Percentiles rank a stretch among this genome's conserved stretches.
phyloP scores from a whole-genome alignment of 805 yeast species.

The Candida sakaeoensis region DNA sequence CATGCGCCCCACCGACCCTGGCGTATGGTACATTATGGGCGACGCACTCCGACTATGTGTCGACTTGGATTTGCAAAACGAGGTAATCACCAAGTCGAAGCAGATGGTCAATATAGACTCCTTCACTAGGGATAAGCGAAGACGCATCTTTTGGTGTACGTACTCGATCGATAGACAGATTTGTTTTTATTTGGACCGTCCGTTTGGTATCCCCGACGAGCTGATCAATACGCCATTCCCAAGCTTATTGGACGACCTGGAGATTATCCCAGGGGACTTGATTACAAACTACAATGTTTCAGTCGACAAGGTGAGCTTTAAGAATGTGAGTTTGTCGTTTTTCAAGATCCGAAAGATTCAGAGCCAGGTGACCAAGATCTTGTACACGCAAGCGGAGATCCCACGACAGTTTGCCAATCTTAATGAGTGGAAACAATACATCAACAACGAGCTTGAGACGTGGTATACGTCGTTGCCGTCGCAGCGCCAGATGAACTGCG shows the following conservation, averaged over 20 bases:
- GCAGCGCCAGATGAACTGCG: conserved; percentile 61
- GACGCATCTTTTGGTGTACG: conserved; percentile 85
- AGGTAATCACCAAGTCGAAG: conserved; percentile 26
- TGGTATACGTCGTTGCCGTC: conserved; percentile 68
- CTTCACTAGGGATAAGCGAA: conserved; percentile 60
- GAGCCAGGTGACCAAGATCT: conserved; percentile 66
- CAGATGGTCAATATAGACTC: conserved; percentile 40
- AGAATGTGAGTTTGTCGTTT: conserved; percentile 62
- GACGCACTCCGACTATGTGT: conserved; percentile 75
- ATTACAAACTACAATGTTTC: conserved; percentile 36
- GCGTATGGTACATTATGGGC: conserved; percentile 90
- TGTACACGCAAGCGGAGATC: conserved; percentile 68
- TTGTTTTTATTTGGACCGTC: conserved; percentile 82
- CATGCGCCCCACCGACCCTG: conserved; percentile 87
- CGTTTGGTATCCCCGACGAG: conserved; percentile 85
- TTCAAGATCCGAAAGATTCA: conserved; percentile 71
- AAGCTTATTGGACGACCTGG: conserved; percentile 68
- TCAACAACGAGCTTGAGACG: conserved; percentile 47
- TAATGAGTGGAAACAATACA: conserved; percentile 60
- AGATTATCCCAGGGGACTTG: conserved; percentile 38
- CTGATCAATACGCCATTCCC: conserved; percentile 71
- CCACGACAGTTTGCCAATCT: conserved; percentile 58
- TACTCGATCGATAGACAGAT: conserved; percentile 83
- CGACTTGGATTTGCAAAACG: conserved; percentile 82
- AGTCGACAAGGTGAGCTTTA: conserved; percentile 59